phyloP scores from a whole-genome alignment of 768 basidiomycete species.

The Psilocybe subaeruginosa region DNA sequence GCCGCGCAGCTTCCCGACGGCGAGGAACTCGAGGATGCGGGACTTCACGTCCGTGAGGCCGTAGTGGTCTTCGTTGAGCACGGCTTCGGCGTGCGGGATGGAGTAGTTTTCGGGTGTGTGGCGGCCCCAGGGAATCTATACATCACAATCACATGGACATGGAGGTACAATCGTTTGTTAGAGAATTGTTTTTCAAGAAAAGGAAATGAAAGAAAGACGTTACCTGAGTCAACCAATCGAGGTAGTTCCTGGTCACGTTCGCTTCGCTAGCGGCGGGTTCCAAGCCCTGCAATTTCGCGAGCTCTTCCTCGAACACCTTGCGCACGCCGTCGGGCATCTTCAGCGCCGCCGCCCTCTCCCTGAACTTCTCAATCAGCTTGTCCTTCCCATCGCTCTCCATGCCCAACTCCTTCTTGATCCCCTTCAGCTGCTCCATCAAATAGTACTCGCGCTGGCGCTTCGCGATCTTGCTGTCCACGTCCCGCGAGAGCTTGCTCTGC shows the following conservation, averaged over 20 bases:
- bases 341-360: constrained; percentile 75
- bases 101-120: constrained; percentile 94
- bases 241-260: constrained; percentile 92
- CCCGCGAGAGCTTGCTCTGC: constrained; percentile 88
- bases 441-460: constrained; percentile 95
- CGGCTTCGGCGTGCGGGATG: constrained; percentile 76
- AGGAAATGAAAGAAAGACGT: constrained; percentile 15
- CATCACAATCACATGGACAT: too few relatives aligned
- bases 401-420: constrained; percentile 94
- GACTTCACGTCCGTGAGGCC: constrained; percentile 92
- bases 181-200: not conserved
- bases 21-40: constrained; percentile 93
- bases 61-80: constrained; percentile 95
- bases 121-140: constrained; percentile 89
- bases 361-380: constrained; percentile 91
- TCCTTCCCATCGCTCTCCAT: constrained; percentile 97
- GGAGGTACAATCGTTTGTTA: constrained; percentile 25
- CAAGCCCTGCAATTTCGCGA: constrained; percentile 85
- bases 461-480: constrained; percentile 94
- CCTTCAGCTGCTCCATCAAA: constrained; percentile 95
- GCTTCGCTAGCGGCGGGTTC: constrained; percentile 93
- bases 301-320: constrained; percentile 96
- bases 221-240: constrained; percentile 90
- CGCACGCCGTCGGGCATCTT: constrained; percentile 90
- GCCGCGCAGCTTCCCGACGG: constrained; percentile 92